Percentiles rank a stretch among this genome's conserved stretches.
Evolutionary conservation across 768 basidiomycete species (phyloP).

Genomic region (Pseudohyphozyma bogoriensis): DNA sequence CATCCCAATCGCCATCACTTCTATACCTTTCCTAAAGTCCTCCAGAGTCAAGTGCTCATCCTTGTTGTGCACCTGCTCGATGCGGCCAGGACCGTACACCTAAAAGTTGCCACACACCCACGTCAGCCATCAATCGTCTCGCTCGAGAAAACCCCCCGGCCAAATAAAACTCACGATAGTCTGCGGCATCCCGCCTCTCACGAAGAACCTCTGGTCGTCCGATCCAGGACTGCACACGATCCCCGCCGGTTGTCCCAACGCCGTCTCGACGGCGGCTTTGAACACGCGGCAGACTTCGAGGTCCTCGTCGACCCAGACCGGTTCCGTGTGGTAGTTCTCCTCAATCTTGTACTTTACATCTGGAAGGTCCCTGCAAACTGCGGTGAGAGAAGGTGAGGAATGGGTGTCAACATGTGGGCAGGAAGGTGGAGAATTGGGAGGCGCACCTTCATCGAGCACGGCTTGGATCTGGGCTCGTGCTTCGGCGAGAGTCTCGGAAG

Average conservation of each 20-base stretch:
- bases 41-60: slow-evolving; percentile 7
- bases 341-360: neutral
- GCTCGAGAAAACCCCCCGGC: slow-evolving; percentile 6
- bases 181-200: slow-evolving; percentile 9
- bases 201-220: slow-evolving; percentile 4
- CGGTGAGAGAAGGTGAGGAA: too few species aligned
- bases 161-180: slow-evolving; percentile 14
- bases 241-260: slow-evolving; percentile 1
- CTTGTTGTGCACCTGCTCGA: neutral
- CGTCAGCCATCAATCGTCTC: neutral
- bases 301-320: slow-evolving; percentile 16
- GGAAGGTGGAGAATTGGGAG: too few species aligned
- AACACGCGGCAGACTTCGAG: slow-evolving; percentile 9
- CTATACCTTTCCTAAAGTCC: neutral
- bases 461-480: slow-evolving; percentile 8
- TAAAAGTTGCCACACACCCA: too few species aligned
- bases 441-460: slow-evolving; percentile 8
- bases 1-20: slow-evolving; percentile 6
- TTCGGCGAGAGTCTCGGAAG: slow-evolving; percentile 17
- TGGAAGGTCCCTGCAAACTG: neutral
- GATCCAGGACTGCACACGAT: slow-evolving; percentile 15
- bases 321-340: slow-evolving; percentile 17
- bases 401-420: too few species aligned
- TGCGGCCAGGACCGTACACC: too few species aligned
- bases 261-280: slow-evolving; percentile 3